Base-by-base conservation (phyloP, 768 basidiomycete genomes). In the Mycena amicta region DNA sequence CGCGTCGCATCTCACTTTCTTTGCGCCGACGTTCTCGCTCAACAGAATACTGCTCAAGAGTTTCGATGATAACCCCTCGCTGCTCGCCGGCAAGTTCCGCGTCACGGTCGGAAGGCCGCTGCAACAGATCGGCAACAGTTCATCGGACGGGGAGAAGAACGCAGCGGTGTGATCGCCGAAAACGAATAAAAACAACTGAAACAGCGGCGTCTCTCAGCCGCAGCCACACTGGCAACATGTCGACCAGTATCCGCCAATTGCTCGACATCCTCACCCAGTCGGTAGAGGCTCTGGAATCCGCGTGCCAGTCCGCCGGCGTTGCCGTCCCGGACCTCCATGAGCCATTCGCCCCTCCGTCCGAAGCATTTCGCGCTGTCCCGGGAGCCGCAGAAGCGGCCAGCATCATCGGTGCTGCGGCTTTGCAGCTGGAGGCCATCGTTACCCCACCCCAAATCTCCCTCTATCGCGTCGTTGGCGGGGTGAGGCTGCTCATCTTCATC, bases 351-450 rank as follows among this genome's bases (percentile, higher is more conserved):
- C 61, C 68, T 2, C 37, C 53, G 12, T 68, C 69, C 20, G 70
- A 71, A 41, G 65, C 66, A 12, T 71, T 74, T 49, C 66, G 68
- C 29, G 43, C 60, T 18, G 58, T 68, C 29, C 70, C 73, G 3
- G 66, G 28, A 6, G 72, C 71, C 8, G 61, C 71, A 5, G 68
- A 68, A 52, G 70, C 72, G 15, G 68, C 71, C 2, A 69, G 65
- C 28, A 62, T 72, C 16, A 65, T 72, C 39, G 66, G 67, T 26
- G 68, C 74, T 3, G 75, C 76, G 2, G 72, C 75, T 4, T 55
- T 66, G 15, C 75, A 76, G 51, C 69, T 76, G 3, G 66, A 69
- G 16, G 68, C 71, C 4, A 67, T 64, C 25, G 60, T 74, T 1
- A 53, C 67, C 0, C 66, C 74, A n/a, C 70, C 74, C 2, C 63